These are phyloP conservation scores for Penicillium sp. DNA, from an alignment of 2,329 filamentous ascomycete species.

Conservation along the genomic window DNA sequence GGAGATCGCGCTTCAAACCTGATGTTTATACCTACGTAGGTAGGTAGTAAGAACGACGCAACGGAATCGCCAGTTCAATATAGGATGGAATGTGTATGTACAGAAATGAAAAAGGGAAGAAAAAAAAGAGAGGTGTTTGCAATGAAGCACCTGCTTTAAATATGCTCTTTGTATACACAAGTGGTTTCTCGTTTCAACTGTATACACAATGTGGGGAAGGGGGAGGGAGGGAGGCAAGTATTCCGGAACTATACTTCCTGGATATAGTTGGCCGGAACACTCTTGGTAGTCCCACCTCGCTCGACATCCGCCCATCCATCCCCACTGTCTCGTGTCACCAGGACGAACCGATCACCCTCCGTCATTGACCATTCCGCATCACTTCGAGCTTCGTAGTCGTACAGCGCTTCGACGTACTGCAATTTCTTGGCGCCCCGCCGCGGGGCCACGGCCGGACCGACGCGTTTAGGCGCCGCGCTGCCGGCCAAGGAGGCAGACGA, in stretches of 20 bases:
- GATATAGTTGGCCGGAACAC: slow-evolving; percentile 91
- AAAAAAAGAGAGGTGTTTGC: too few species aligned
- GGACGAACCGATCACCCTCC: slow-evolving; percentile 85
- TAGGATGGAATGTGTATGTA: too few species aligned
- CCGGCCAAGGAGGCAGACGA: slow-evolving; percentile 63
- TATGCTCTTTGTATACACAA: slow-evolving; percentile 3
- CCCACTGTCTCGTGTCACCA: slow-evolving; percentile 79
- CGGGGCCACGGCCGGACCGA: slow-evolving; percentile 86
- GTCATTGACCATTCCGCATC: slow-evolving; percentile 84
- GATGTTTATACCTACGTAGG: too few species aligned
- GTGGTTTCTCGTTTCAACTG: too few species aligned
- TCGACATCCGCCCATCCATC: slow-evolving; percentile 98
- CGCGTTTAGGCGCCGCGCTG: slow-evolving; percentile 62
- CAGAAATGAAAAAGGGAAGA: too few species aligned
- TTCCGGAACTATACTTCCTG: slow-evolving; percentile 54
- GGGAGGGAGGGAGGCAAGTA: background rate
- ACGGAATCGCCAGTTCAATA: too few species aligned
- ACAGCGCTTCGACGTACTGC: slow-evolving; percentile 86
- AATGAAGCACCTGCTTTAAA: too few species aligned
- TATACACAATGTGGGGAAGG: background rate
- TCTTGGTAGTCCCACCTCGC: slow-evolving; percentile 76
- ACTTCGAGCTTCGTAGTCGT: slow-evolving; percentile 81
- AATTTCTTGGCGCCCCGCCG: slow-evolving; percentile 87
- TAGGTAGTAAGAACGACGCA: too few species aligned
- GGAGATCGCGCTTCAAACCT: too few species aligned